phyloP scores from a whole-genome alignment of 2,329 filamentous ascomycete genomes.

The Zasmidium angulare region DNA sequence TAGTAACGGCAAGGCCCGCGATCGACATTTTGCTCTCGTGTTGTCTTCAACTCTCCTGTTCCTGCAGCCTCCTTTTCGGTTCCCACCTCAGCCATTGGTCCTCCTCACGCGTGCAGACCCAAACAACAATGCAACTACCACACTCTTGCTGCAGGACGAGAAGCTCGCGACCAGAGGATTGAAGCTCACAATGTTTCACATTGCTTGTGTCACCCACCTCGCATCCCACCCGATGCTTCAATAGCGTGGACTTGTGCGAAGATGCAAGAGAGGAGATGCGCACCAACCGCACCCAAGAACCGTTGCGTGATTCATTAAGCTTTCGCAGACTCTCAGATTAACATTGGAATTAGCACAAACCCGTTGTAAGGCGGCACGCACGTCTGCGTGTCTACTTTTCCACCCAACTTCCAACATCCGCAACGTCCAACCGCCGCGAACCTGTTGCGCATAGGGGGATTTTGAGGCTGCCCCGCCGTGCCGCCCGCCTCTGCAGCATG shows the following conservation, averaged over 20 bases:
- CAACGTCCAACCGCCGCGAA: background rate
- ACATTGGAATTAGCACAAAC: background rate
- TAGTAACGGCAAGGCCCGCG: background rate
- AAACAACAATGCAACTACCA: background rate
- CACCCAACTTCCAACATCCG: background rate
- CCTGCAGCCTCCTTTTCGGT: background rate
- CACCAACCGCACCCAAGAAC: background rate
- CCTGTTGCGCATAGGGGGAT: background rate
- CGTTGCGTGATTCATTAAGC: background rate
- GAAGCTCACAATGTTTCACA: background rate
- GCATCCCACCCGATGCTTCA: background rate
- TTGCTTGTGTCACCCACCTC: background rate
- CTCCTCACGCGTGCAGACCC: background rate
- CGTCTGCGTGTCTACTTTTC: background rate
- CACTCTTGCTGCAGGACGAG: background rate
- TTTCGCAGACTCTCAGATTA: background rate
- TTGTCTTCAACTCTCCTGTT: background rate
- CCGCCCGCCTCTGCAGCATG: background rate
- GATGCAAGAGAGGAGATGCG: background rate
- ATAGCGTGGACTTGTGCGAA: background rate
- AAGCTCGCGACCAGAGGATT: background rate
- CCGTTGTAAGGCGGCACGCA: background rate
- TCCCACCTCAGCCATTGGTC: background rate
- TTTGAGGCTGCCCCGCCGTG: background rate
- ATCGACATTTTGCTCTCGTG: background rate